Conservation (phyloP, 2,329 filamentous ascomycete species). For the Ophiosphaerella korrae region DNA sequence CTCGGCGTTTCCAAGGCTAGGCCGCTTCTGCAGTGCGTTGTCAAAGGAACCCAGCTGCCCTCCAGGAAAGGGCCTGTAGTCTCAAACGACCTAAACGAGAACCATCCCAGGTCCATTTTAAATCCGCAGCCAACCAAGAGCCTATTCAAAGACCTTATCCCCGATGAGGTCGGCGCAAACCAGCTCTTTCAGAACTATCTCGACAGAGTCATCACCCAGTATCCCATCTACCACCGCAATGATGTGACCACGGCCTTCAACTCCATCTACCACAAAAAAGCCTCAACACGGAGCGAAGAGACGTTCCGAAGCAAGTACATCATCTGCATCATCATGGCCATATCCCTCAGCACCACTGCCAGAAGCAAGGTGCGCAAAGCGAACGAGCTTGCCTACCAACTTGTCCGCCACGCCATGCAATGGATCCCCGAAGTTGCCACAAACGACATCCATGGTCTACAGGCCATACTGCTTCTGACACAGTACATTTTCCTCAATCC, state of each 20-base stretch:
- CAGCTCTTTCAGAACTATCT: slow-evolving; percentile 41
- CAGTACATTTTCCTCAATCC: slow-evolving; percentile 46
- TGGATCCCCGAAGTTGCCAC: slow-evolving; percentile 44
- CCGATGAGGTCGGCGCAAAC: slow-evolving; percentile 38
- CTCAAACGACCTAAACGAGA: slow-evolving; percentile 43
- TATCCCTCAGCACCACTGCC: slow-evolving; percentile 42
- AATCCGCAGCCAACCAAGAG: slow-evolving; percentile 39
- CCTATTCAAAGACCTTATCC: slow-evolving; percentile 31
- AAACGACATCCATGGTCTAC: slow-evolving; percentile 42
- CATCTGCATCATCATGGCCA: slow-evolving; percentile 46
- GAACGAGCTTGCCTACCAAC: slow-evolving; percentile 38
- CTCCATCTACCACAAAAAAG: slow-evolving; percentile 36
- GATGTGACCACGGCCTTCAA: slow-evolving; percentile 42
- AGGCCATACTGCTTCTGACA: slow-evolving; percentile 42
- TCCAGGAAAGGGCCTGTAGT: slow-evolving; percentile 42
- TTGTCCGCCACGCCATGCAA: slow-evolving; percentile 44
- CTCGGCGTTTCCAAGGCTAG: slow-evolving; percentile 41
- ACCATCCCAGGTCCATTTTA: slow-evolving; percentile 44
- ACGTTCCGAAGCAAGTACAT: slow-evolving; percentile 41
- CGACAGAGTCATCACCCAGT: slow-evolving; percentile 42
- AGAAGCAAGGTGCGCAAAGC: slow-evolving; percentile 40
- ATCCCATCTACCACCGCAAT: slow-evolving; percentile 45
- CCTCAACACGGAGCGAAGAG: slow-evolving; percentile 29
- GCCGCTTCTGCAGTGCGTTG: slow-evolving; percentile 42
- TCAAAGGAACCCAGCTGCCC: slow-evolving; percentile 42